phyloP scores from a whole-genome alignment of 805 yeast species.

The Cyberlindnera veronae region DNA sequence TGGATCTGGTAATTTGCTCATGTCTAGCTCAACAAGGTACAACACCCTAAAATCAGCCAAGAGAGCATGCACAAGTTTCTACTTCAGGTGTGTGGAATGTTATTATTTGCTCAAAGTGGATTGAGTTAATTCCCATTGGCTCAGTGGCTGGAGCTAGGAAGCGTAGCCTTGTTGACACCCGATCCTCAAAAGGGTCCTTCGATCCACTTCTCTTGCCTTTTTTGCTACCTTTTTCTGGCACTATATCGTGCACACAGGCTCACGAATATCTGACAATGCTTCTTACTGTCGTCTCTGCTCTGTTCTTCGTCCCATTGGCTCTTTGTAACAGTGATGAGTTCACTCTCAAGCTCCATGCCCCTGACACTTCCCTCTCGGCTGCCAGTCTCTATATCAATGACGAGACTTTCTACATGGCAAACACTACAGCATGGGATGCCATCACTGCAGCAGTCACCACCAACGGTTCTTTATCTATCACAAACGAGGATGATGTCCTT shows the following conservation, averaged over 20 bases:
- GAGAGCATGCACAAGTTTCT: no score
- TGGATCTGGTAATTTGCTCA: not conserved
- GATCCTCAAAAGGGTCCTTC: no score
- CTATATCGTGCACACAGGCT: no score
- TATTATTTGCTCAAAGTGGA: no score
- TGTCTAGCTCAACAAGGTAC: not conserved
- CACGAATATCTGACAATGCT: no score
- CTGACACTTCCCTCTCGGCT: not conserved
- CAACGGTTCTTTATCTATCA: slow-evolving; percentile 12
- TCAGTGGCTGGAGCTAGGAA: no score
- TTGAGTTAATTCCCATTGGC: no score
- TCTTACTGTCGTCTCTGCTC: not conserved
- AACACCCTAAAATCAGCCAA: not conserved
- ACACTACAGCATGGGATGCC: not conserved
- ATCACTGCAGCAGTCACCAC: slow-evolving; percentile 1
- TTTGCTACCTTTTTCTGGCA: no score
- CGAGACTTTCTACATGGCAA: not conserved
- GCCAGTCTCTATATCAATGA: not conserved
- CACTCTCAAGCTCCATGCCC: not conserved
- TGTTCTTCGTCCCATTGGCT: not conserved
- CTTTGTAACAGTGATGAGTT: not conserved
- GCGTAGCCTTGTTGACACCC: no score
- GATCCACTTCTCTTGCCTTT: no score
- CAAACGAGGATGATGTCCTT: not conserved
- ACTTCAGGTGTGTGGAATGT: no score